Conservation (phyloP, 1,284 basidiomycete species). For the Taiwanofungus camphoratus region DNA sequence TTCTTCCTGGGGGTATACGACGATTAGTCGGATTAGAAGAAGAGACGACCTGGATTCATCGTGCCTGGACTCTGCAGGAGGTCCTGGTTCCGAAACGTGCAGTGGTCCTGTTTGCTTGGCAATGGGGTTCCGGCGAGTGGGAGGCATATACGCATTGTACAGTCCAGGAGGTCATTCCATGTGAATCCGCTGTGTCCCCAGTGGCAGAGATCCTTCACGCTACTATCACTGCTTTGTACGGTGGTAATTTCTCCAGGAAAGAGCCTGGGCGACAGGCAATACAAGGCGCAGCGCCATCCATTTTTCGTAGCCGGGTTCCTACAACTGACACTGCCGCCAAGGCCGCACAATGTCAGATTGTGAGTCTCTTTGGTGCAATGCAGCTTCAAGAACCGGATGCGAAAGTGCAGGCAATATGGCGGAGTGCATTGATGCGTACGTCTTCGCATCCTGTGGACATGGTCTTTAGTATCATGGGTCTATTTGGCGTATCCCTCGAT, state of each 20-base stretch:
- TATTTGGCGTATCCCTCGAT: constrained; percentile 20
- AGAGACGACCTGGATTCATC: constrained; percentile 15
- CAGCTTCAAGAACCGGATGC: background rate
- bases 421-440: constrained; percentile 16
- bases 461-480: constrained; percentile 25
- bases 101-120: constrained; percentile 11
- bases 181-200: constrained; percentile 8
- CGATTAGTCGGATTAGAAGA: constrained; percentile 12
- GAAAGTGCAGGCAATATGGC: constrained; percentile 13
- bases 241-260: background rate
- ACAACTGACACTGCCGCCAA: background rate
- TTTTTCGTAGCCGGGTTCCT: background rate
- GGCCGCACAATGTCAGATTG: background rate
- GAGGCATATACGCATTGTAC: constrained; percentile 2
- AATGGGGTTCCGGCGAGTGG: constrained; percentile 7
- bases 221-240: constrained; percentile 3
- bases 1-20: constrained; percentile 14
- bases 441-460: constrained; percentile 22
- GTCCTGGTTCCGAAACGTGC: constrained; percentile 7
- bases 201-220: constrained; percentile 9
- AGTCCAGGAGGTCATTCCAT: constrained; percentile 10
- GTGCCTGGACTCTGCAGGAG: constrained; percentile 17
- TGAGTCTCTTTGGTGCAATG: background rate
- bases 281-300: too few species aligned
- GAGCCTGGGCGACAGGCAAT: background rate